These are phyloP conservation scores for Stellera chamaejasme DNA, from an alignment of 345 rosid species.

Conservation along the genomic window DNA sequence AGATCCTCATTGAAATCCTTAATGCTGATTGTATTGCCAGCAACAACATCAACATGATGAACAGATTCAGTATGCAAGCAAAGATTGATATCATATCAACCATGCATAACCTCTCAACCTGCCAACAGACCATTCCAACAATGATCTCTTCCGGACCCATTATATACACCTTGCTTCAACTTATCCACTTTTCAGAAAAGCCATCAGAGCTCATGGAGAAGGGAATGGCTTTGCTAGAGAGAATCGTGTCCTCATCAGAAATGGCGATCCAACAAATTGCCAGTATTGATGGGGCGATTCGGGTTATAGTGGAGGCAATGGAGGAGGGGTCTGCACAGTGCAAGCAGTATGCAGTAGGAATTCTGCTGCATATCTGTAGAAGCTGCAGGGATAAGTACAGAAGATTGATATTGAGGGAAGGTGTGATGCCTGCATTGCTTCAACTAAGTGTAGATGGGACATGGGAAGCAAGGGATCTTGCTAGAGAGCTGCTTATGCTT, in stretches of 20 bases:
- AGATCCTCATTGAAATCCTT: conserved; percentile 33
- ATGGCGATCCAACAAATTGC: conserved; percentile 26
- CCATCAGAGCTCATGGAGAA: conserved; percentile 44
- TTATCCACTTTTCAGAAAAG: conserved; percentile 30
- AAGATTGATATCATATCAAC: conserved; percentile 56
- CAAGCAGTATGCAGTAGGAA: conserved; percentile 65
- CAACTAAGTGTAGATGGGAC: conserved; percentile 76
- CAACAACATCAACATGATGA: not conserved
- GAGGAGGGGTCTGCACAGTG: conserved; percentile 68
- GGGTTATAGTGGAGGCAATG: conserved; percentile 55
- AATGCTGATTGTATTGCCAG: conserved; percentile 4
- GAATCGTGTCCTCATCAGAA: conserved; percentile 26
- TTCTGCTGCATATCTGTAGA: conserved; percentile 51
- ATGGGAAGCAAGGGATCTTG: conserved; percentile 49
- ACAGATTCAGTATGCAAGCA: conserved; percentile 28
- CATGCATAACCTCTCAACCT: conserved; percentile 71
- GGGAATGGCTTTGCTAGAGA: conserved; percentile 57
- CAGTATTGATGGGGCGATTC: conserved; percentile 33
- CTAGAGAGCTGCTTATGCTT: conserved; percentile 51
- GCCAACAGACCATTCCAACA: conserved; percentile 38
- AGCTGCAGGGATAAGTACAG: conserved; percentile 59
- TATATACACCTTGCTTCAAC: conserved; percentile 41
- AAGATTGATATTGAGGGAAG: conserved; percentile 65
- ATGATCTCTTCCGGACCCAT: conserved; percentile 40
- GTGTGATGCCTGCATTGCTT: conserved; percentile 72